Evolutionary conservation across 1,284 basidiomycete species (phyloP), one percentile per base, ranked within the genome.

Genomic region (Sporisorium sorghi): DNA sequence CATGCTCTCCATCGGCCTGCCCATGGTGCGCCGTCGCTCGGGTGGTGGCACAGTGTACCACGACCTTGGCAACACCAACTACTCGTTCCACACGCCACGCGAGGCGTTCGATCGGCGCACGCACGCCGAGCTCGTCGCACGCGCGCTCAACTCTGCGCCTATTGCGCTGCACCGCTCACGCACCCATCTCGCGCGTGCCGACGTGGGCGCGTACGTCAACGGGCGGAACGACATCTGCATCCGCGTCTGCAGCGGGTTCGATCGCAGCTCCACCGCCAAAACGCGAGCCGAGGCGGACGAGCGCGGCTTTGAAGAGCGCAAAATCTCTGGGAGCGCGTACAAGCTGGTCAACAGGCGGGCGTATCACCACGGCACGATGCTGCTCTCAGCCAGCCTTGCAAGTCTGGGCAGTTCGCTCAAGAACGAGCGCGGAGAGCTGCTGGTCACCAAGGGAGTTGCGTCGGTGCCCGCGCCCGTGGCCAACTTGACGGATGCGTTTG

Each of bases 291-390:
- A 59, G 24, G 49, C 58, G 4, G 49, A 62, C 30, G 64, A 73
- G 33, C 17, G 33, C 0, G 40, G 50, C 51, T 60, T 49, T 46
- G 64, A 71, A 4, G 76, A 73, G 52, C 67, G 80, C 12, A 80
- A 99, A 91, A 90, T 99, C 57, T 98, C 96, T 49, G 97, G 97
- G 35, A 97, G 94, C 15, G 97, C 97, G 8, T 99, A 97, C 87
- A 98, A 97, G 86, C 92, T 99, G 64, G 92, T 92, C 40, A 92
- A 90, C 75, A 90, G 90, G 66, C 87, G 97, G 17, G 94, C 95
- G 1, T 99, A 98, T 85, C 96, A 99, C 81, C 97, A 99, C 82
- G 97, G 97, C 0, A 99, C 96, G n/a, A 97, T 99, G 96, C 89
- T 99, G 28, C 92, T 99, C 7, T 62, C 69, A 8, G 73, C 81